Evolutionary conservation across 257 asterid genomes (phyloP).

Genomic region (Primulina huaijiensis): DNA sequence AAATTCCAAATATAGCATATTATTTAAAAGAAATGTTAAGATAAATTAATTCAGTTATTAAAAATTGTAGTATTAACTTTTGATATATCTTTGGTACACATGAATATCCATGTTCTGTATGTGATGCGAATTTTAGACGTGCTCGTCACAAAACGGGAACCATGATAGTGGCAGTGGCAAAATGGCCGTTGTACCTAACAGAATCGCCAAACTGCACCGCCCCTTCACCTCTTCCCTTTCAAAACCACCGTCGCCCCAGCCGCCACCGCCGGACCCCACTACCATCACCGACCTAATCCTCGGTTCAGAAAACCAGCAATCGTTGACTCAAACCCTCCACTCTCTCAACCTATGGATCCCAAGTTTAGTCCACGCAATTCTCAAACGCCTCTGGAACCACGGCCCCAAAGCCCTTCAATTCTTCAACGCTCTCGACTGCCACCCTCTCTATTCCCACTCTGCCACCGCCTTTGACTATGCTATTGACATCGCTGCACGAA

Average conservation of each 20-base stretch:
- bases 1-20: too few species aligned
- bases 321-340: constrained; percentile 38
- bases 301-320: constrained; percentile 37
- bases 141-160: too few species aligned
- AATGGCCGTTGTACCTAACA: constrained; percentile 24
- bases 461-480: constrained; percentile 62
- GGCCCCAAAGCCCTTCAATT: constrained; percentile 95
- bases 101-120: too few species aligned
- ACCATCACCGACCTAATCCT: constrained; percentile 48
- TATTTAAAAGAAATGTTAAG: not conserved
- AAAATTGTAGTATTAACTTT: too few species aligned
- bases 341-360: constrained; percentile 56
- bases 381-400: constrained; percentile 92
- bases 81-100: too few species aligned
- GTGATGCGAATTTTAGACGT: too few species aligned
- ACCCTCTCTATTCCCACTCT: constrained; percentile 61
- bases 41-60: too few species aligned
- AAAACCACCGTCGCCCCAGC: constrained; percentile 10
- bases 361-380: constrained; percentile 51
- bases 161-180: not conserved
- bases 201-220: constrained; percentile 15
- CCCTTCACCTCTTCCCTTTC: not conserved
- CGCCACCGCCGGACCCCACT: constrained; percentile 35
- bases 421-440: constrained; percentile 60
- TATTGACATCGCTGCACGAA: constrained; percentile 74